Conservation (phyloP, 2,329 filamentous ascomycete species). For the Ceratocystis variospora region DNA sequence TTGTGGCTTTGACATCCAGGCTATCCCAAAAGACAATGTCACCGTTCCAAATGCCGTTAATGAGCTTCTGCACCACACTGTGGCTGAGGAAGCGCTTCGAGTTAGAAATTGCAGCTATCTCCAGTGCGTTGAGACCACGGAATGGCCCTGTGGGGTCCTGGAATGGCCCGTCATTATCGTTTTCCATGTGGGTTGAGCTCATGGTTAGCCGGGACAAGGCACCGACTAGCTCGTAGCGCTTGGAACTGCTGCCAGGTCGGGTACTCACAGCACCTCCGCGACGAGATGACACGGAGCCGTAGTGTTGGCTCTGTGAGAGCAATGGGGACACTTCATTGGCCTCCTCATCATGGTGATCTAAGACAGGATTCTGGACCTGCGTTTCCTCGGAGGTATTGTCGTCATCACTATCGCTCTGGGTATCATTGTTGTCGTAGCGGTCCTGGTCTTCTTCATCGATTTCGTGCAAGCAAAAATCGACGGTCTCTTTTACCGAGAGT, state of each 20-base stretch:
- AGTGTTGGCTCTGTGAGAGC: conserved; percentile 27
- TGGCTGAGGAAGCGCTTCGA: conserved; percentile 79
- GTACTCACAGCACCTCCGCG: conserved; percentile 22
- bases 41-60: conserved; percentile 74
- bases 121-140: conserved; percentile 67
- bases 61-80: conserved; percentile 64
- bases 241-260: conserved; percentile 29
- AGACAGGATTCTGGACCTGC: conserved; percentile 5
- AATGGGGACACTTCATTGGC: conserved; percentile 37
- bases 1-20: conserved; percentile 57
- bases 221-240: conserved; percentile 37
- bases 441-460: conserved; percentile 34
- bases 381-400: conserved; percentile 8
- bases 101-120: conserved; percentile 68
- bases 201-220: conserved; percentile 44
- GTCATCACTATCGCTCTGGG: conserved; percentile 20
- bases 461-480: conserved; percentile 62
- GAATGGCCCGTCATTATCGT: conserved; percentile 31
- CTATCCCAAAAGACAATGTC: conserved; percentile 79
- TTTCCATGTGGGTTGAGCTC: conserved; percentile 29
- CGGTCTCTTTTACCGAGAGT: conserved; percentile 57
- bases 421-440: background rate
- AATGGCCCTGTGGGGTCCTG: conserved; percentile 58
- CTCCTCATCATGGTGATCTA: conserved; percentile 29
- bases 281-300: conserved; percentile 20